These are phyloP conservation scores for Hypoxylon sp. DNA, from an alignment of 2,329 filamentous ascomycete genomes.

Conservation along the genomic window DNA sequence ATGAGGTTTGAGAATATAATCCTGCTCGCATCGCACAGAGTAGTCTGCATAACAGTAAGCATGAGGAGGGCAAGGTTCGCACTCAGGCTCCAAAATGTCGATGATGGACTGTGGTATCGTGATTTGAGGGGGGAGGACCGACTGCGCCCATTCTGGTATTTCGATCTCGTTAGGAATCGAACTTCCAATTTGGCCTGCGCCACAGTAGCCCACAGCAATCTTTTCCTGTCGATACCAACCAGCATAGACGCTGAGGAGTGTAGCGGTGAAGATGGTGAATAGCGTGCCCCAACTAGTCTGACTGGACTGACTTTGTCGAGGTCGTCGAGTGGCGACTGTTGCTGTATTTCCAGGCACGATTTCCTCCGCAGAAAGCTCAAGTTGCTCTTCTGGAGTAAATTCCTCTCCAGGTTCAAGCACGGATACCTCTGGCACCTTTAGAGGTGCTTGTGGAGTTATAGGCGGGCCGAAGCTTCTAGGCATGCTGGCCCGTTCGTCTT, in stretches of 20 bases:
- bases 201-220: conserved; percentile 95
- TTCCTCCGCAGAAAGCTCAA: conserved; percentile 82
- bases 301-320: conserved; percentile 51
- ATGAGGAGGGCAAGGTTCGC: conserved; percentile 91
- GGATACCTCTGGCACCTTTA: conserved; percentile 55
- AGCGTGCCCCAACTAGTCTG: conserved; percentile 72
- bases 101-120: conserved; percentile 81
- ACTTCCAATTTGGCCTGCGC: conserved; percentile 77
- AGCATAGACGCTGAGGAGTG: conserved; percentile 79
- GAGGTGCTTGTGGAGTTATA: conserved; percentile 58
- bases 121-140: conserved; percentile 65
- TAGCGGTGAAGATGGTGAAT: conserved; percentile 78
- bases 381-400: conserved; percentile 91
- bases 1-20: conserved; percentile 88
- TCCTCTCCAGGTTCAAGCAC: conserved; percentile 83
- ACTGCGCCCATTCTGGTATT: conserved; percentile 59
- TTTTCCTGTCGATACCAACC: conserved; percentile 95
- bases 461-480: conserved; percentile 73
- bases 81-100: conserved; percentile 80
- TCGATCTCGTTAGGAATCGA: conserved; percentile 65
- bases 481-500: conserved; percentile 67
- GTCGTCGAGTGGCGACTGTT: conserved; percentile 58
- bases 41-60: conserved; percentile 89
- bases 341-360: conserved; percentile 67
- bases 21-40: conserved; percentile 83